phyloP scores from a whole-genome alignment of 345 rosid species.

The Anacardium occidentale region DNA sequence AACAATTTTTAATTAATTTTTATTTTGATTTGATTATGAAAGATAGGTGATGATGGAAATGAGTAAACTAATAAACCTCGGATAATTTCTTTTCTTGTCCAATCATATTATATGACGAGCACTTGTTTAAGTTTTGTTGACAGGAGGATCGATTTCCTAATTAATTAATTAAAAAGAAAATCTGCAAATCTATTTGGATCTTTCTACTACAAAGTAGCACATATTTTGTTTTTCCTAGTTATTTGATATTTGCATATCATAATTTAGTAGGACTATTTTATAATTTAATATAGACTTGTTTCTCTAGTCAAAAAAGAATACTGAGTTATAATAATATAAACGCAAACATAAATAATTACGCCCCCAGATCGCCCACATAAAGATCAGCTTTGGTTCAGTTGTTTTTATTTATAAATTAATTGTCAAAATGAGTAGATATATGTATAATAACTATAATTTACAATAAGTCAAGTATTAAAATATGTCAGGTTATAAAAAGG shows the following conservation, averaged over 20 bases:
- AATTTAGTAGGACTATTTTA: not conserved
- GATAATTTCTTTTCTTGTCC: constrained; percentile 10
- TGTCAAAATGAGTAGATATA: not conserved
- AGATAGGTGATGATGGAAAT: constrained; percentile 18
- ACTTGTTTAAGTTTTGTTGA: constrained; percentile 10
- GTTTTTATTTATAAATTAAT: constrained; percentile 4
- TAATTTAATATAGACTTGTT: constrained; percentile 14
- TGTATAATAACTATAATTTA: constrained; percentile 13
- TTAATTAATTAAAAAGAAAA: constrained; percentile 19
- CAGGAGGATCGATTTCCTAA: constrained; percentile 2
- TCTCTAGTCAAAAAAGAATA: not conserved
- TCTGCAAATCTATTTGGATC: constrained; percentile 22
- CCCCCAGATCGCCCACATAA: not conserved
- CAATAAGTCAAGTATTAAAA: constrained; percentile 35
- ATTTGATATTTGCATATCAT: not conserved
- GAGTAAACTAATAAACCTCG: constrained; percentile 27
- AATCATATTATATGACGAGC: constrained; percentile 32
- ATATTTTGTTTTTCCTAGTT: constrained; percentile 15
- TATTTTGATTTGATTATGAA: constrained; percentile 15
- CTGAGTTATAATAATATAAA: not conserved
- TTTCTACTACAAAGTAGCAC: constrained; percentile 22
- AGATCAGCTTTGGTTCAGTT: constrained; percentile 12
- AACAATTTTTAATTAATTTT: not conserved
- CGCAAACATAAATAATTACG: constrained; percentile 5
- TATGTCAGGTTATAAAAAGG: constrained; percentile 21